Evolutionary conservation across 2,329 filamentous ascomycete genomes (phyloP), one percentile per base, ranked within the genome.

Genomic region (Eutypa lata): DNA sequence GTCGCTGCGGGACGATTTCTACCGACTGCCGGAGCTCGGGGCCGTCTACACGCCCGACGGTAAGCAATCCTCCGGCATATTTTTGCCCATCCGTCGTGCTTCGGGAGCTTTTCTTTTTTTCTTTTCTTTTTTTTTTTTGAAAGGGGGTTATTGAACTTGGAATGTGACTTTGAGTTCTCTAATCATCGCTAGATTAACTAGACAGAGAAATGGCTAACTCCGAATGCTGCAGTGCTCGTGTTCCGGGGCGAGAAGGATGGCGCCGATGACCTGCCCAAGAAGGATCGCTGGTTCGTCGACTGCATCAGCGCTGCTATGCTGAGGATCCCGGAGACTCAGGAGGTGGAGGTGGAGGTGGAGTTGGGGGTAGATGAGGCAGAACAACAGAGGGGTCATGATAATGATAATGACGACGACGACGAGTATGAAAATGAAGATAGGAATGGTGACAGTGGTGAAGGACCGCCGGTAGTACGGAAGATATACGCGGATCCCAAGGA

Each of bases 271-370:
- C 57, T 77, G 2, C 63, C 68, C 0, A 77, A 76, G 38, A 66
- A 62, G n/a, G 77, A 82, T 3, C 71, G 81, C 2, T 86, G 76
- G 66, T 87, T 78, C 58, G 69, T 87, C 11, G 80, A 86, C 60
- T 79, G 83, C 2, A 71, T 84, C 6, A 80, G 72, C 2, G 80
- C 82, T 2, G 82, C 79, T 0, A 83, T 84, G 76, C 65, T 85
- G 16, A 71, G 82, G 7, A 77, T 81, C 35, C 84, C 84, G 0
- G 82, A 86, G 28, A 64, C 76, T 0, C 71, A 74, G 3, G 67
- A 66, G 13, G 70, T 60, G 6, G 54, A 28, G 21, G 54, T 26
- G 8, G 52, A 53, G 7, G 52, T 49, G n/a, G 53, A 50, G 53
- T 47, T 55, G 18, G 26, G 48, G 53, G 14, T 7, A 13, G 19